phyloP scores from a whole-genome alignment of 257 asterid genomes.

The Plantago major region DNA sequence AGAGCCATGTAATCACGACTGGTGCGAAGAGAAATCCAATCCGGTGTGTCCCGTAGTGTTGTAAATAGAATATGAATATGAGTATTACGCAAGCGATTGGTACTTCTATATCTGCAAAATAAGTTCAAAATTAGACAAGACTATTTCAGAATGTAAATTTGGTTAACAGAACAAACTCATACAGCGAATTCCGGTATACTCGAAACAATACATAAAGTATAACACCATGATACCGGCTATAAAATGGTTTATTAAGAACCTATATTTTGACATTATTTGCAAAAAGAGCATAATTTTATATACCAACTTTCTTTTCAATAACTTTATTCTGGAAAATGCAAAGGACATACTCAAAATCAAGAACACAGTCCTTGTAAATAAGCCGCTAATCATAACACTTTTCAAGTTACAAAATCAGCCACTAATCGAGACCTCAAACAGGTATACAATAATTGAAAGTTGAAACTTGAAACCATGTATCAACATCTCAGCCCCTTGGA shows the following conservation, averaged over 20 bases:
- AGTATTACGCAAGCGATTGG: slow-evolving; percentile 83
- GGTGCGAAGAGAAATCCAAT: slow-evolving; percentile 90
- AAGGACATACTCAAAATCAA: too few relatives aligned
- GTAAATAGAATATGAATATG: slow-evolving; percentile 71
- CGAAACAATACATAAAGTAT: background rate
- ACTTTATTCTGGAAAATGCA: background rate
- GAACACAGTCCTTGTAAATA: too few relatives aligned
- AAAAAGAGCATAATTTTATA: background rate
- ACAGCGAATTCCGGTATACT: background rate
- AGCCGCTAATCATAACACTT: too few relatives aligned
- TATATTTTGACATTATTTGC: background rate
- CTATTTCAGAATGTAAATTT: background rate
- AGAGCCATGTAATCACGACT: slow-evolving; percentile 79
- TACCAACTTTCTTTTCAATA: background rate
- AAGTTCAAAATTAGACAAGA: slow-evolving; percentile 12
- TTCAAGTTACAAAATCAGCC: background rate
- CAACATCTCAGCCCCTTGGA: too few relatives aligned
- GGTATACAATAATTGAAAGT: background rate
- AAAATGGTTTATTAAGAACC: background rate
- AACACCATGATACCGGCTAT: background rate
- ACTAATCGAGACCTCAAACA: background rate
- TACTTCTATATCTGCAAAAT: slow-evolving; percentile 74
- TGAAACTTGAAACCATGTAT: background rate
- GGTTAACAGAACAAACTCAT: background rate
- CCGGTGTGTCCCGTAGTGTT: slow-evolving; percentile 93